These are phyloP conservation scores for Sicyos baderoa DNA, from an alignment of 306 rosid species.

Conservation along the genomic window DNA sequence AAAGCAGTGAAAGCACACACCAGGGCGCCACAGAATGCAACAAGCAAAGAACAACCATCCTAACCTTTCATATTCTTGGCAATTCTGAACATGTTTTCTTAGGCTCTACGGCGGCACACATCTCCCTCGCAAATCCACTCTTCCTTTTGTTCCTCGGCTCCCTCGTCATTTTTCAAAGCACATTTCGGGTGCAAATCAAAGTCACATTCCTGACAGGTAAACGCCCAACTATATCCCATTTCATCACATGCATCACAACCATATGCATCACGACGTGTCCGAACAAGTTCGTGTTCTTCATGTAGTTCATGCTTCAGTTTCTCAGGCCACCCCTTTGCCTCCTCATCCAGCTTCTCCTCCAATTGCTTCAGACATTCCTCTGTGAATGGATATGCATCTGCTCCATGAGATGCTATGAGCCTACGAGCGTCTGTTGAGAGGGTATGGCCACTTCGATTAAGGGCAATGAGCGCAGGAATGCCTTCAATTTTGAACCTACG, in stretches of 20 bases:
- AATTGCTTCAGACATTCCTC: conserved; percentile 40
- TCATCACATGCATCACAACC: conserved; percentile 37
- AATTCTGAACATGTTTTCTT: conserved; percentile 31
- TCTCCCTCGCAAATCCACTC: conserved; percentile 55
- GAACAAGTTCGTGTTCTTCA: conserved; percentile 46
- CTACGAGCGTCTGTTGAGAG: conserved; percentile 45
- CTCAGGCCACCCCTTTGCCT: conserved; percentile 62
- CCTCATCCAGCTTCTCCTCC: conserved; percentile 37
- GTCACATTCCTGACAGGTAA: conserved; percentile 49
- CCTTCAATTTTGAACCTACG: conserved; percentile 49
- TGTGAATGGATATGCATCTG: conserved; percentile 64
- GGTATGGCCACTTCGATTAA: conserved; percentile 56
- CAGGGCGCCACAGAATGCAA: background rate
- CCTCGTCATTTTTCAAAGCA: conserved; percentile 33
- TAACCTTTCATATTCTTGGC: background rate
- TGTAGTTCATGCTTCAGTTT: conserved; percentile 37
- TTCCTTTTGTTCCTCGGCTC: conserved; percentile 29
- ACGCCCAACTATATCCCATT: conserved; percentile 46
- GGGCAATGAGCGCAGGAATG: conserved; percentile 56
- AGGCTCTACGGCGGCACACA: conserved; percentile 39
- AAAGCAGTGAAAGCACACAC: background rate
- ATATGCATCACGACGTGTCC: conserved; percentile 26
- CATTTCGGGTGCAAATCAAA: conserved; percentile 59
- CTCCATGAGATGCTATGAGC: conserved; percentile 37
- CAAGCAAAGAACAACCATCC: background rate